These are phyloP conservation scores for Penicillium crustosum DNA, from an alignment of 2,329 filamentous ascomycete genomes.

Conservation along the genomic window DNA sequence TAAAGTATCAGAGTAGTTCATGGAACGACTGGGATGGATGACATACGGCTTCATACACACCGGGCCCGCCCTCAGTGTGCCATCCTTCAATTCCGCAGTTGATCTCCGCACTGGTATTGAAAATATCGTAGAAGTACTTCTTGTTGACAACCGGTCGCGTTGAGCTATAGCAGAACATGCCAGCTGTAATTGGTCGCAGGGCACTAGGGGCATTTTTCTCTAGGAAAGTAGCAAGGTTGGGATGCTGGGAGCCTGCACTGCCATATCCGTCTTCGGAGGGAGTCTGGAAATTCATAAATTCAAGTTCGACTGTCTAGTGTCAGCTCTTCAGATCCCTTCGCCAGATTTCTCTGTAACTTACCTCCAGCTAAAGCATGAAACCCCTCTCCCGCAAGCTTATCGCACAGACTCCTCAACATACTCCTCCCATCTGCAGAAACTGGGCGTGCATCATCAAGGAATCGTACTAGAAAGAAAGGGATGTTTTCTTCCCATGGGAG, in stretches of 20 bases:
- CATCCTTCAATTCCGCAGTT: slow-evolving; percentile 81
- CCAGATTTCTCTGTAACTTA: slow-evolving; percentile 43
- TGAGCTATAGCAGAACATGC: slow-evolving; percentile 91
- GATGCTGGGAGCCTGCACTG: slow-evolving; percentile 75
- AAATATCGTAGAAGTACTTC: slow-evolving; percentile 85
- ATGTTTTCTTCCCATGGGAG: slow-evolving; percentile 88
- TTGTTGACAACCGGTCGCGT: slow-evolving; percentile 83
- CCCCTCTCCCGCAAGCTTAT: slow-evolving; percentile 64
- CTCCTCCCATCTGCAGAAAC: slow-evolving; percentile 76
- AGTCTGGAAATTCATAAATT: slow-evolving; percentile 58
- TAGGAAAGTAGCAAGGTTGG: slow-evolving; percentile 71
- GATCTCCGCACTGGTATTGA: slow-evolving; percentile 74
- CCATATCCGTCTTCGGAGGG: slow-evolving; percentile 30
- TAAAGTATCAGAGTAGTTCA: background rate
- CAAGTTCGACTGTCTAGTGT: slow-evolving; percentile 70
- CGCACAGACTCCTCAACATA: slow-evolving; percentile 65
- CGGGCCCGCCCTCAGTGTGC: slow-evolving; percentile 90
- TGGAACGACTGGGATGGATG: background rate
- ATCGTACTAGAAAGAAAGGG: slow-evolving; percentile 79
- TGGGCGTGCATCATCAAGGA: slow-evolving; percentile 70
- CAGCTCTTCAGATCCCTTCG: slow-evolving; percentile 2
- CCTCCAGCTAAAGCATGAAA: slow-evolving; percentile 86
- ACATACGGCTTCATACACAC: slow-evolving; percentile 81
- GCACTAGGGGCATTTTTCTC: slow-evolving; percentile 67
- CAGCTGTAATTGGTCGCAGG: slow-evolving; percentile 78